Evolutionary conservation across 2,329 filamentous ascomycete species (phyloP).

Genomic region (Juglanconis juglandina): DNA sequence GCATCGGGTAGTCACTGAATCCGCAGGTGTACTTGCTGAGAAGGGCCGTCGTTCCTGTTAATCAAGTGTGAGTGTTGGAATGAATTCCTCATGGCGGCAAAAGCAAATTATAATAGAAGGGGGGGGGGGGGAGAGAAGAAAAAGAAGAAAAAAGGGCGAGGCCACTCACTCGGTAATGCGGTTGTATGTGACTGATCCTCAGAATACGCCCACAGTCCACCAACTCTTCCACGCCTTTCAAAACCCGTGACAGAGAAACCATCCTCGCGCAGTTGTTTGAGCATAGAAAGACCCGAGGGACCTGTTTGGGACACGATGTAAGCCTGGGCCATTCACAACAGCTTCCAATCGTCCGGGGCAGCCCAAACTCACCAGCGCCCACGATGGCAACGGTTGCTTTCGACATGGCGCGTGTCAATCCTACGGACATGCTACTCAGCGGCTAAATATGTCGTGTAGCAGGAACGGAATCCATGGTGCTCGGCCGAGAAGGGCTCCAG

Average conservation of each 20-base stretch:
- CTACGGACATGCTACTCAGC: background rate
- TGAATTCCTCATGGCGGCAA: background rate
- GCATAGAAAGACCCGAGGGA: constrained; percentile 22
- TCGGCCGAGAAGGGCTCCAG: too few relatives aligned
- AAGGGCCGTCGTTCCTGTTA: constrained; percentile 4
- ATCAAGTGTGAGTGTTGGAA: constrained; percentile 18
- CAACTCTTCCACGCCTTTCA: constrained; percentile 37
- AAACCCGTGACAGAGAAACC: constrained; percentile 42
- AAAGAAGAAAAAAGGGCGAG: background rate
- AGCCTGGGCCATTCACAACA: background rate
- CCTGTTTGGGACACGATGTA: background rate
- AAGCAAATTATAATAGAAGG: too few relatives aligned
- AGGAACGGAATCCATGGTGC: background rate
- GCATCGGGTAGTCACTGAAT: constrained; percentile 35
- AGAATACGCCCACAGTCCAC: constrained; percentile 42
- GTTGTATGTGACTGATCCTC: constrained; percentile 32
- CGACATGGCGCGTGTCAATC: constrained; percentile 2
- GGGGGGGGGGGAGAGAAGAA: too few relatives aligned
- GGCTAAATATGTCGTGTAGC: background rate
- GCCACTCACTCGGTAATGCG: constrained; percentile 28
- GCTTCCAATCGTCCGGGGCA: too few relatives aligned
- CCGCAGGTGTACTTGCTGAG: constrained; percentile 26
- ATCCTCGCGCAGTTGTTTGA: constrained; percentile 42
- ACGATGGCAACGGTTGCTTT: constrained; percentile 13
- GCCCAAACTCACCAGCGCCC: constrained; percentile 11